Conservation (phyloP, 306 rosid genomes). For the Senna tora region DNA sequence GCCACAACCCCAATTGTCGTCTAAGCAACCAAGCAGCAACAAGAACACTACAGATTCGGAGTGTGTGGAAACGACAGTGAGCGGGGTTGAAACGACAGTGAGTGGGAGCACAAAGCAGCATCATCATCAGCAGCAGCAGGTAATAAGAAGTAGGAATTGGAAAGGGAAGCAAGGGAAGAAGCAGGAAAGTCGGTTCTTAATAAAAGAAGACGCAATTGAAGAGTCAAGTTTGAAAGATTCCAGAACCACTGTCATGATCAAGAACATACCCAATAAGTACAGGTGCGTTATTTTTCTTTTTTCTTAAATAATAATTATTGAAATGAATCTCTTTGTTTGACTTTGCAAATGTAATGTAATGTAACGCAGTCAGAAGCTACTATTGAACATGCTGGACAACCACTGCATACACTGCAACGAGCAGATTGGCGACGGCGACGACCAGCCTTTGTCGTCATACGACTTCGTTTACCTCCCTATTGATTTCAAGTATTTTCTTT, state of each 20-base stretch:
- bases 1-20: constrained; percentile 34
- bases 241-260: constrained; percentile 92
- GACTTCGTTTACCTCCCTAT: constrained; percentile 96
- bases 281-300: constrained; percentile 52
- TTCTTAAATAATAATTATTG: not conserved
- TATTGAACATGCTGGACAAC: constrained; percentile 90
- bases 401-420: constrained; percentile 94
- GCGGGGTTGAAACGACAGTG: not conserved
- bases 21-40: constrained; percentile 23
- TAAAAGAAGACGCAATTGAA: constrained; percentile 56
- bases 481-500: constrained; percentile 74
- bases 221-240: constrained; percentile 58
- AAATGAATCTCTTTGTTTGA: too few relatives aligned
- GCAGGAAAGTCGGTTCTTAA: constrained; percentile 61
- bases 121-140: constrained; percentile 29
- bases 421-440: constrained; percentile 55
- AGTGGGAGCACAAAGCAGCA: constrained; percentile 32
- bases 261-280: constrained; percentile 97
- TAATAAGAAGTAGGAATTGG: constrained; percentile 46
- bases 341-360: too few relatives aligned
- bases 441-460: constrained; percentile 73
- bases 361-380: constrained; percentile 79
- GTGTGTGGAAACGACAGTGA: constrained; percentile 38
- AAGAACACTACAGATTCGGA: not conserved
- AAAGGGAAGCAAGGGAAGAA: constrained; percentile 68